Percentiles rank a stretch among this genome's conserved stretches.
These are phyloP conservation scores for Monotropa hypopitys DNA, from an alignment of 179 eudicot species.

Conservation along the genomic window DNA sequence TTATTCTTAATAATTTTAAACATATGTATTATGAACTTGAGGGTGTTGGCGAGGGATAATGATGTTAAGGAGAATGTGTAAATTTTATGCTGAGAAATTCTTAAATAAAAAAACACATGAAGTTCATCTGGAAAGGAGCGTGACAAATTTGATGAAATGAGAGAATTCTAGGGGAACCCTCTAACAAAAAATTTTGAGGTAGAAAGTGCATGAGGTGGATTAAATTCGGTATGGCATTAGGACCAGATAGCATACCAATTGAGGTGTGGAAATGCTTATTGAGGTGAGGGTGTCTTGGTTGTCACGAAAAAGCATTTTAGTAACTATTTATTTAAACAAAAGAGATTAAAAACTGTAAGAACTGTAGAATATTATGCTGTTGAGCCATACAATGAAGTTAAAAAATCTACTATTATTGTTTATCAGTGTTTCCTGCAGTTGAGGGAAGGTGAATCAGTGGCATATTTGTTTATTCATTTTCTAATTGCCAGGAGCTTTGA, in stretches of 20 bases:
- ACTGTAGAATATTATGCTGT: neutral
- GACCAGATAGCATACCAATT: neutral
- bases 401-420: too few species aligned
- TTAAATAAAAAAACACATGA: neutral
- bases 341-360: neutral
- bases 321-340: neutral
- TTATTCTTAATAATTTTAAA: neutral
- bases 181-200: neutral
- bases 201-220: neutral
- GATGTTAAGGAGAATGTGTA: neutral
- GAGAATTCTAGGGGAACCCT: neutral
- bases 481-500: too few species aligned
- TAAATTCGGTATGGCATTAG: neutral
- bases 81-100: neutral
- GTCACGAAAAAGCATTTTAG: neutral
- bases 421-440: too few species aligned
- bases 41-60: neutral
- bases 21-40: neutral
- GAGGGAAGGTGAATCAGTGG: too few species aligned
- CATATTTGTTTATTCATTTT: too few species aligned
- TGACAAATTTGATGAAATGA: neutral
- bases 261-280: neutral
- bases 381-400: neutral
- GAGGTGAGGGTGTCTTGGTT: neutral
- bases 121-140: neutral